Evolutionary conservation across 352 stramenopile genomes (phyloP).

Genomic region (Phytophthora pinifolia): DNA sequence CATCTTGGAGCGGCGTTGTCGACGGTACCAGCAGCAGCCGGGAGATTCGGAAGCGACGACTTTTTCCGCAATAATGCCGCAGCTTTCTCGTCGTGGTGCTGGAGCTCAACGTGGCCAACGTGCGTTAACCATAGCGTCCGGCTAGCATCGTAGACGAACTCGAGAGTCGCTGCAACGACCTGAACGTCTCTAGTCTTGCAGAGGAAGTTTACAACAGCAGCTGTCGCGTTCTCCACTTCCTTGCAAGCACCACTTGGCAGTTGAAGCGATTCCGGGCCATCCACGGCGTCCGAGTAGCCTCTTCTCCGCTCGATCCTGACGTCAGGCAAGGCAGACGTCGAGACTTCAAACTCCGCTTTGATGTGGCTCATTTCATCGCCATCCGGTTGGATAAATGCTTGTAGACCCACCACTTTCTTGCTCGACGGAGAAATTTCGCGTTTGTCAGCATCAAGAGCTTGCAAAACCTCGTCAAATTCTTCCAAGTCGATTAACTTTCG

Average conservation of each 20-base stretch:
- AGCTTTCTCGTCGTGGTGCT: neutral
- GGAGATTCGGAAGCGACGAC: conserved; percentile 50
- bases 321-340: conserved; percentile 10
- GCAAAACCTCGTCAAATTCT: conserved; percentile 29
- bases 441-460: conserved; percentile 10
- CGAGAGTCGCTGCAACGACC: conserved; percentile 24
- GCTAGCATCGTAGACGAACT: conserved; percentile 40
- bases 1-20: conserved; percentile 37
- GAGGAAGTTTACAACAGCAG: conserved; percentile 32
- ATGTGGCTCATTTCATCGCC: conserved; percentile 21
- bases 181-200: conserved; percentile 10
- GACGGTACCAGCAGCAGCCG: conserved; percentile 2
- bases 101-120: conserved; percentile 25
- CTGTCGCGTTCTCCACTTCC: conserved; percentile 28
- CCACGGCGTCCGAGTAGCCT: conserved; percentile 15
- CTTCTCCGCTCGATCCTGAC: conserved; percentile 21
- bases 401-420: conserved; percentile 25
- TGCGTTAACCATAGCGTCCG: conserved; percentile 46
- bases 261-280: neutral
- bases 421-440: neutral
- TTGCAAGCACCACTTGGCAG: conserved; percentile 21
- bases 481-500: conserved; percentile 21
- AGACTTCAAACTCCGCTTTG: conserved; percentile 16
- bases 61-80: conserved; percentile 19
- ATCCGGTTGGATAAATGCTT: conserved; percentile 22